These are phyloP conservation scores for Claviceps spartinae DNA, from an alignment of 2,329 filamentous ascomycete species.

Conservation along the genomic window DNA sequence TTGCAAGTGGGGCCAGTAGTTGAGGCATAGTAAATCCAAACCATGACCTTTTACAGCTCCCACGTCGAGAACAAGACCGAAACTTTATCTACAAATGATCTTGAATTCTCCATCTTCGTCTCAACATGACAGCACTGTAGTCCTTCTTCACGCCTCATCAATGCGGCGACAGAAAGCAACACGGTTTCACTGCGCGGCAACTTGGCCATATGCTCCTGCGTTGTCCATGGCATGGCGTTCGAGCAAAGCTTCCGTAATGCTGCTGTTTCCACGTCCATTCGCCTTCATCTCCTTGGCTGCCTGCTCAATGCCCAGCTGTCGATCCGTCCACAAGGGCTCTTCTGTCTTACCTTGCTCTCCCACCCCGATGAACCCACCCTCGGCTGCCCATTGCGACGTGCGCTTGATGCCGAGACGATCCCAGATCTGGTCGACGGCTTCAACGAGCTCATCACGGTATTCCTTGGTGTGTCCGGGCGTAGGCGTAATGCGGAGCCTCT, in stretches of 20 bases:
- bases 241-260: slow-evolving; percentile 45
- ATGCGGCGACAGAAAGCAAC: not conserved
- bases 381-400: slow-evolving; percentile 78
- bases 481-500: slow-evolving; percentile 87
- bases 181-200: slow-evolving; percentile 12
- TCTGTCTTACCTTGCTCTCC: slow-evolving; percentile 53
- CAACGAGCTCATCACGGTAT: slow-evolving; percentile 73
- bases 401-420: slow-evolving; percentile 78
- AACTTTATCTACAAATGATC: no score
- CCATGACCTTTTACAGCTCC: no score
- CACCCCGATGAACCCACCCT: slow-evolving; percentile 91
- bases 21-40: no score
- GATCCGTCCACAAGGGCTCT: slow-evolving; percentile 79
- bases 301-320: slow-evolving; percentile 67
- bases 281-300: slow-evolving; percentile 47
- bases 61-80: no score
- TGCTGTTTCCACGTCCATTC: slow-evolving; percentile 19
- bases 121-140: no score
- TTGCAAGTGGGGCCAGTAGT: no score
- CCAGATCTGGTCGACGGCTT: slow-evolving; percentile 81
- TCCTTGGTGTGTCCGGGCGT: slow-evolving; percentile 82
- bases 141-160: no score
- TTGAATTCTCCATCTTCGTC: no score
- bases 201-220: slow-evolving; percentile 14
- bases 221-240: slow-evolving; percentile 34